Base-by-base conservation (phyloP, 1,284 basidiomycete genomes). In the Xanthoconium separans region DNA sequence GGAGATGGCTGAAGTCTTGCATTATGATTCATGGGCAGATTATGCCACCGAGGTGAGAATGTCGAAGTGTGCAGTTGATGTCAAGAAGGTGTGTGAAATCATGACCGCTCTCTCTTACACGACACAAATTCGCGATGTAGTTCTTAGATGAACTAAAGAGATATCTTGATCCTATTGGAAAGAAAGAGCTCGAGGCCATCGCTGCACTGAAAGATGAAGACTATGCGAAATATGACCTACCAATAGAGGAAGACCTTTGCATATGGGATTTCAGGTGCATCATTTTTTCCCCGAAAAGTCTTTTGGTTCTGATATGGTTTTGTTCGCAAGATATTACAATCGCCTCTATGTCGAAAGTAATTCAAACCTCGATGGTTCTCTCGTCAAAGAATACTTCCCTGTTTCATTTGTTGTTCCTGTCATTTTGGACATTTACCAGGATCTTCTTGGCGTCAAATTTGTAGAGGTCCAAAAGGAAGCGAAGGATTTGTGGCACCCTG, bases 381-480 rank as follows among this genome's bases (percentile, higher is more conserved):
- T 86, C 16, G 83, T 93, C 56, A 92, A 93, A 70, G 87, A 93
- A 65, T 91, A 92, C 69, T 92, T 94, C 79, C 89, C 90, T 1
- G 91, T 93, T 2, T 77, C 83, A 2, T 79, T 84, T 20, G 89
- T 93, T 39, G 87, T 93, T 6, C 86, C 88, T 4, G 77, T 86
- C 0, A 91, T 94, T 61, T 76, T 94, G 42, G 75, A 82, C 27
- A 90, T 93, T 63, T 94, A 93, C 69, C 88, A 92, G 69, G 83
- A 83, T 54, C 72, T 93, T 16, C 79, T 93, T 15, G 79, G 86
- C 12, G 89, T 94, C 34, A 77, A 76, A 54, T 91, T 93, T 60
- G 75, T 85, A 42, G 80, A 83, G 62, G 76, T 86, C 47, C 80
- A 83, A 56, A 75, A 72, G 20, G 77, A 82, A 5, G 70, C 73